Evolutionary conservation across 2,329 filamentous ascomycete genomes (phyloP).

Genomic region (Dissoconium aciculare): DNA sequence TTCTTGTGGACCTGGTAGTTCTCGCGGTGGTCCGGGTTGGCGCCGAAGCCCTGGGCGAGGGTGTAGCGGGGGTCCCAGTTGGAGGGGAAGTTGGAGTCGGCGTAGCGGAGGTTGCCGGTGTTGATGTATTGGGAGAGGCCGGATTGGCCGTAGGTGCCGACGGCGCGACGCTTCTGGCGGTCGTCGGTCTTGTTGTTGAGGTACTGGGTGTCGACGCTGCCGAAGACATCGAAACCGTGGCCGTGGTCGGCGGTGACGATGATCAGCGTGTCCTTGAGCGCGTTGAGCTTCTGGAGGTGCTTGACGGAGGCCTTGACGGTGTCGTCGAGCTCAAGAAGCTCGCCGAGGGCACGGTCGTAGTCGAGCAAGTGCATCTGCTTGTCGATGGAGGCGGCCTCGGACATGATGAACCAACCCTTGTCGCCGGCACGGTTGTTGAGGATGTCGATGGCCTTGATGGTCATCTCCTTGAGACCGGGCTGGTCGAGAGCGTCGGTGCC

Average conservation of each 20-base stretch:
- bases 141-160: constrained; percentile 59
- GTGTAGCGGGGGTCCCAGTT: constrained; percentile 80
- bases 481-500: constrained; percentile 53
- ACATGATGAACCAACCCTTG: constrained; percentile 77
- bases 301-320: constrained; percentile 60
- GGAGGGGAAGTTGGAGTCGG: constrained; percentile 59
- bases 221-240: constrained; percentile 78
- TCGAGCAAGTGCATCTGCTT: constrained; percentile 82
- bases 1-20: constrained; percentile 54
- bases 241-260: constrained; percentile 79
- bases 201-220: constrained; percentile 67
- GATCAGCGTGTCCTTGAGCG: constrained; percentile 61
- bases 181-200: constrained; percentile 48
- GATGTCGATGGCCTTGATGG: constrained; percentile 69
- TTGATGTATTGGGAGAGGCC: constrained; percentile 63
- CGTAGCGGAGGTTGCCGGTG: constrained; percentile 46
- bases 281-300: constrained; percentile 50
- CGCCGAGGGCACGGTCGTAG: constrained; percentile 72
- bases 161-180: constrained; percentile 58
- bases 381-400: constrained; percentile 70
- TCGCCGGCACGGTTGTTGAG: constrained; percentile 44
- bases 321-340: constrained; percentile 74
- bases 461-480: constrained; percentile 79
- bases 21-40: constrained; percentile 61
- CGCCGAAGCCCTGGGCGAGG: constrained; percentile 56